Percentiles rank a stretch among this genome's conserved stretches.
Conservation (phyloP, 352 stramenopile genomes). For the Saprolegnia diclina region DNA sequence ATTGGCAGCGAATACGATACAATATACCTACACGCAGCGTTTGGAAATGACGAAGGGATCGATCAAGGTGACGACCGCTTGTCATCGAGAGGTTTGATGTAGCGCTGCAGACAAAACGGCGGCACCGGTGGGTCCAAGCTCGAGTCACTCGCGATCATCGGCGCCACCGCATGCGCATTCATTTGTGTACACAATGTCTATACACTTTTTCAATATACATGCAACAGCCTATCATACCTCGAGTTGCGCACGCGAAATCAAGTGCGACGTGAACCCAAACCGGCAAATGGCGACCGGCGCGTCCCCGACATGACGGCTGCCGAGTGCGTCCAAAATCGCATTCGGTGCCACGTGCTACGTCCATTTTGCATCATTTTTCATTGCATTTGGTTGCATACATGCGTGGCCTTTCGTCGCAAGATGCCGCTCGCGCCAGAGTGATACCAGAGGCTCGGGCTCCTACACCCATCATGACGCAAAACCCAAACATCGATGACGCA, state of each 20-base stretch:
- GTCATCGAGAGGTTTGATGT: slow-evolving; percentile 21
- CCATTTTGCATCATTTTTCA: neutral
- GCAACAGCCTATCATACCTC: neutral
- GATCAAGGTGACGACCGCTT: too few species aligned
- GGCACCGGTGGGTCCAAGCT: slow-evolving; percentile 3
- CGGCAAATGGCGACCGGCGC: slow-evolving; percentile 8
- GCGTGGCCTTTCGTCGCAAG: slow-evolving; percentile 14
- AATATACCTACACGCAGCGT: slow-evolving; percentile 16
- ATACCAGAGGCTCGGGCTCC: slow-evolving; percentile 18
- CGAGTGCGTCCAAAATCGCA: slow-evolving; percentile 10
- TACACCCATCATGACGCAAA: neutral
- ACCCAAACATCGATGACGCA: neutral
- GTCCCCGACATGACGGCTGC: neutral
- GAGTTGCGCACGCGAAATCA: slow-evolving; percentile 12
- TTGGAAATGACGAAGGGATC: too few species aligned
- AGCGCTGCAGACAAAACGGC: slow-evolving; percentile 23
- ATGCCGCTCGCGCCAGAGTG: slow-evolving; percentile 7
- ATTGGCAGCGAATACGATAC: slow-evolving; percentile 19
- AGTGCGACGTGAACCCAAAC: slow-evolving; percentile 21
- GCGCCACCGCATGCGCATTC: neutral
- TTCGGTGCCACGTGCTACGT: slow-evolving; percentile 17
- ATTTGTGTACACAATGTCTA: slow-evolving; percentile 19
- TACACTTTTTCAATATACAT: neutral
- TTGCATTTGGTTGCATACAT: neutral
- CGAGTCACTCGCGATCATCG: neutral